phyloP scores from a whole-genome alignment of 139 green algal species.

The Chlamydomonas sphaeroides region DNA sequence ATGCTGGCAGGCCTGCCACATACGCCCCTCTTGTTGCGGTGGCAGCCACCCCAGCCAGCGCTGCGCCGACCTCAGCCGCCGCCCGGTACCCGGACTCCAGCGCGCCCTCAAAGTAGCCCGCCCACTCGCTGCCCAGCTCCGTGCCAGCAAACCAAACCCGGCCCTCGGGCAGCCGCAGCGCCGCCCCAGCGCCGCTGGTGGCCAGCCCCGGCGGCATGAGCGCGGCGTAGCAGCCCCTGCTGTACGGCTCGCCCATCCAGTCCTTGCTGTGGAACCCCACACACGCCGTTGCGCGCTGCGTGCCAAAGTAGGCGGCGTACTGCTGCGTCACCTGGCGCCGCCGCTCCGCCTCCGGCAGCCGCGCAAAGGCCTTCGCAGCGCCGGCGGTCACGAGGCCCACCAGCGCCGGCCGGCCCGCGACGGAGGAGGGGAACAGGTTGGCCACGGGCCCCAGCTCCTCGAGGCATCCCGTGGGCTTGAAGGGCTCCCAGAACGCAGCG shows the following conservation, averaged over 20 bases:
- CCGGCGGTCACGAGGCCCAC: not conserved
- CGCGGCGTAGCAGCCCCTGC: conserved; percentile 10
- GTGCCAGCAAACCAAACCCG: conserved; percentile 2
- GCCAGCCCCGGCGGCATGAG: conserved; percentile 23
- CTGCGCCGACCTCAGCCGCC: not conserved
- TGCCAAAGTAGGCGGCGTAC: conserved; percentile 2
- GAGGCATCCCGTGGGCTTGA: not conserved
- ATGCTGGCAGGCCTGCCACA: too few relatives aligned
- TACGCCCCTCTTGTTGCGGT: too few relatives aligned
- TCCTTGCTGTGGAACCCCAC: conserved; percentile 1
- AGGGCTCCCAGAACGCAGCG: not conserved
- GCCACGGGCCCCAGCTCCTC: conserved; percentile 11
- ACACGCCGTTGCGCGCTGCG: not conserved
- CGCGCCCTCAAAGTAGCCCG: conserved; percentile 29
- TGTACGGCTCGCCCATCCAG: conserved; percentile 17
- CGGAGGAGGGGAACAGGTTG: conserved; percentile 7
- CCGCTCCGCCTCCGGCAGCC: not conserved
- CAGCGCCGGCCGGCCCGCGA: not conserved
- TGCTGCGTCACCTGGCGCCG: not conserved
- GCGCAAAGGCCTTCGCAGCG: not conserved
- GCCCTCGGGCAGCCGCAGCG: not conserved
- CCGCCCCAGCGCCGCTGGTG: not conserved
- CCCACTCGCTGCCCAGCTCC: conserved; percentile 9
- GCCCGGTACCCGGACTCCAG: conserved; percentile 8
- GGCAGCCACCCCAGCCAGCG: too few relatives aligned